Conservation (phyloP, 805 yeast genomes). For the Starmerella scarabaei region DNA sequence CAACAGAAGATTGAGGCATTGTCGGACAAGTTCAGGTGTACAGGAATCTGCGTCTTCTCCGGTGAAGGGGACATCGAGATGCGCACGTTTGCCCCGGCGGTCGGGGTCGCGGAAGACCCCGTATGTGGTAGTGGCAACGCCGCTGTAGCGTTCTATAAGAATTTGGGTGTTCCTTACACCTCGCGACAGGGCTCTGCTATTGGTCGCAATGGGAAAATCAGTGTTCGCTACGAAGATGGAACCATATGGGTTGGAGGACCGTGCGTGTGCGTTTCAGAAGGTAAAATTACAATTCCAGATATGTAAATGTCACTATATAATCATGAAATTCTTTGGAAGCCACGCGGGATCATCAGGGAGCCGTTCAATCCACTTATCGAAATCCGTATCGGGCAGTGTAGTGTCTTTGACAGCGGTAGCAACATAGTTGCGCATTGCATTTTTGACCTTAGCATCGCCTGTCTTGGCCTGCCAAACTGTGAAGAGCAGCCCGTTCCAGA, state of each 20-base stretch:
- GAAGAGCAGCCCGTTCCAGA: slow-evolving; percentile 38
- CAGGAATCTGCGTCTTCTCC: slow-evolving; percentile 12
- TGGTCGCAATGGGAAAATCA: slow-evolving; percentile 12
- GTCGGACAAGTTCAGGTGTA: neutral
- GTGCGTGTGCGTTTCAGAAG: slow-evolving; percentile 7
- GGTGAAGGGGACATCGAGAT: slow-evolving; percentile 8
- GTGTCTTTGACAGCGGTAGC: neutral
- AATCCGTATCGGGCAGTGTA: neutral
- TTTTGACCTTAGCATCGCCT: slow-evolving; percentile 20
- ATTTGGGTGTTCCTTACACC: slow-evolving; percentile 4
- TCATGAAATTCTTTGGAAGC: slow-evolving; percentile 4
- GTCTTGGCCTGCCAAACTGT: slow-evolving; percentile 46
- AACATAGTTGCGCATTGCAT: slow-evolving; percentile 15
- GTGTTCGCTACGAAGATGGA: slow-evolving; percentile 5
- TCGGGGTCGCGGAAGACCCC: slow-evolving; percentile 14
- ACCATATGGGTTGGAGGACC: slow-evolving; percentile 15
- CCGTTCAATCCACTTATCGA: neutral
- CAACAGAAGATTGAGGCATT: slow-evolving; percentile 1
- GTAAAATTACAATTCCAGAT: neutral
- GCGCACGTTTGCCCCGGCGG: slow-evolving; percentile 16
- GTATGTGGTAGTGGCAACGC: slow-evolving; percentile 22
- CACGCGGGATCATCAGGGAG: slow-evolving; percentile 5
- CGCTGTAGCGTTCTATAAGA: slow-evolving; percentile 16
- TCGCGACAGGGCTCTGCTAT: slow-evolving; percentile 17
- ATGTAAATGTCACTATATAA: neutral